These are phyloP conservation scores for Rhodotorula sp. DNA, from an alignment of 1,284 basidiomycete species.

Conservation along the genomic window DNA sequence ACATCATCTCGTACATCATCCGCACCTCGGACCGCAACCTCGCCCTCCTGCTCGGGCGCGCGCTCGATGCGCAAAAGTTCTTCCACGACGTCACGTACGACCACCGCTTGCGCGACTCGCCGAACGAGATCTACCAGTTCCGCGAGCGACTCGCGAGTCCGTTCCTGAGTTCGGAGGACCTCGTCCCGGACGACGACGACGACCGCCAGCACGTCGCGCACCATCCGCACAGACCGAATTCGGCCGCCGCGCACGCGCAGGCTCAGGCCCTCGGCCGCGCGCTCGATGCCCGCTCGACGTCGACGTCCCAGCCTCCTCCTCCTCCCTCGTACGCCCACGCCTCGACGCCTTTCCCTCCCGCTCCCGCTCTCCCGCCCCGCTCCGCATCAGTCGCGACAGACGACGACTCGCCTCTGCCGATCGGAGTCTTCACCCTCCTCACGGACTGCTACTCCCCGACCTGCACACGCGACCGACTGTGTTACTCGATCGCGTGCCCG, in stretches of 20 bases:
- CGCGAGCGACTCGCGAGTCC: constrained; percentile 46
- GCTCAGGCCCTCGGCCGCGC: constrained; percentile 10
- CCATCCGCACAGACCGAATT: constrained; percentile 20
- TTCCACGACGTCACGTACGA: constrained; percentile 99
- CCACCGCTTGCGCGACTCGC: constrained; percentile 86
- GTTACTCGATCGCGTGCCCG: constrained; percentile 97
- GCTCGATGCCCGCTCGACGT: too few relatives aligned
- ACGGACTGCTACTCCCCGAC: constrained; percentile 99
- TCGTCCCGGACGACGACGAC: constrained; percentile 4
- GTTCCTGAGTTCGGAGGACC: constrained; percentile 19
- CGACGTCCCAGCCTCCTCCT: too few relatives aligned
- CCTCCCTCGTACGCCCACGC: not conserved
- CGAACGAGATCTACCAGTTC: constrained; percentile 92
- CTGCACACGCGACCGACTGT: constrained; percentile 85
- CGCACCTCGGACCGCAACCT: constrained; percentile 97
- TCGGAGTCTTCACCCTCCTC: constrained; percentile 93
- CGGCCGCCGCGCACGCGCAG: constrained; percentile 13
- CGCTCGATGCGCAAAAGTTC: constrained; percentile 96
- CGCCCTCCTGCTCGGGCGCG: constrained; percentile 86
- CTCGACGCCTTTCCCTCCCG: constrained; percentile 42
- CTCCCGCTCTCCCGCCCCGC: constrained; percentile 39
- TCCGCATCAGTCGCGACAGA: constrained; percentile 43
- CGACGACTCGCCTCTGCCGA: constrained; percentile 66
- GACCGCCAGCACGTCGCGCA: constrained; percentile 8
- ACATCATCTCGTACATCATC: constrained; percentile 95